phyloP scores from a whole-genome alignment of 176 grass and related monocot genomes.

The Alloteropsis semialata region DNA sequence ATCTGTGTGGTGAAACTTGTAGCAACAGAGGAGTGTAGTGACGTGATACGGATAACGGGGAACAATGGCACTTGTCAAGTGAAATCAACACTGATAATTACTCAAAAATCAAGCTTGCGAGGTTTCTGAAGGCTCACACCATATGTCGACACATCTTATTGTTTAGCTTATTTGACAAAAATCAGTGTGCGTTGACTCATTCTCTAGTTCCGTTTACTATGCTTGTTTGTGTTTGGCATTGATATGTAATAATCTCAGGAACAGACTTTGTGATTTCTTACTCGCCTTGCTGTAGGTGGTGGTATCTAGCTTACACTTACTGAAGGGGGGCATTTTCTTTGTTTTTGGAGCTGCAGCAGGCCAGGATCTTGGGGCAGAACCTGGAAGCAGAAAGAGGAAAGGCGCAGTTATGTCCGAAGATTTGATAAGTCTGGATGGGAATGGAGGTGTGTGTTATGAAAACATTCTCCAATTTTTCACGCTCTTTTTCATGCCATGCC shows the following conservation, averaged over 20 bases:
- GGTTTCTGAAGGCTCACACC: not conserved
- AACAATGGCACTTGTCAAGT: not conserved
- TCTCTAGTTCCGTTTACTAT: not conserved
- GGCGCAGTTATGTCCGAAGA: not conserved
- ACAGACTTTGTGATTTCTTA: not conserved
- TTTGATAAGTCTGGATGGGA: not conserved
- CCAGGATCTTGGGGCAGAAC: not conserved
- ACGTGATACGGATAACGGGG: not conserved
- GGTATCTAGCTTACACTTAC: too few species aligned
- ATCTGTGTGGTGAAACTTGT: not conserved
- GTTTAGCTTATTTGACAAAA: not conserved
- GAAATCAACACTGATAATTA: not conserved
- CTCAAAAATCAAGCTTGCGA: not conserved
- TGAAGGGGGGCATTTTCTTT: not conserved
- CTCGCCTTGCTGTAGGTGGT: not conserved
- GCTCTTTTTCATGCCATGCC: not conserved
- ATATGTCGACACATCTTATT: not conserved
- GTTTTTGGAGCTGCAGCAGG: not conserved
- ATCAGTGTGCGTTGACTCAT: not conserved
- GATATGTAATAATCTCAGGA: not conserved
- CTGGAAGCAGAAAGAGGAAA: not conserved
- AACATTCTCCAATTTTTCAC: not conserved
- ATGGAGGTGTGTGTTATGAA: not conserved
- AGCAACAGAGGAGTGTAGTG: not conserved
- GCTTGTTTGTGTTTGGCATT: not conserved